Evolutionary conservation across 1,284 basidiomycete species (phyloP), one percentile per base, ranked within the genome.

Genomic region (Coniferiporia sulphurascens): DNA sequence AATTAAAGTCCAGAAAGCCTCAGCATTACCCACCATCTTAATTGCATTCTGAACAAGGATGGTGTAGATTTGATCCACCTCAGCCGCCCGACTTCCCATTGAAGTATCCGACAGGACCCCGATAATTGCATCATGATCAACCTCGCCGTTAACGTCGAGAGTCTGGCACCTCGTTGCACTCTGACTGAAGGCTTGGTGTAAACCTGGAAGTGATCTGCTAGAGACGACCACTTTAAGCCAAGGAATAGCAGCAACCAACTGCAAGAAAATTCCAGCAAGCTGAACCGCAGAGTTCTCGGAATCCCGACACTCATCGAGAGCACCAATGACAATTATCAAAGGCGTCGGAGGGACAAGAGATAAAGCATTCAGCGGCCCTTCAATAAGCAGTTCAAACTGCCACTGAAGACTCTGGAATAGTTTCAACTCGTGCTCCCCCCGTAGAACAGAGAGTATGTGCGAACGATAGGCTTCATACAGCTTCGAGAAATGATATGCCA

Each of bases 171-270:
- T 22, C 41, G 19, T 15, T 17, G 44, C 19, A 19, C 17, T 21
- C 21, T 41, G 19, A n/a, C 4, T 19, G 22, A 44, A 54, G 27
- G 12, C 7, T 27, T 36, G 38, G 3, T 34, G 19, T 13, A 54
- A 12, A 8, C 22, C 21, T 41, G 9, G n/a, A 21, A 10, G 21
- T 7, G 10, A n/a, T 27, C 10, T 35, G 44, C 53, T 55, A n/a
- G 22, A 27, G 43, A 55, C 44, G n/a, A 55, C 27, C 8, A 55
- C 43, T n/a, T 55, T 55, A 21, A 55, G 53, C 53, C 53, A 55
- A 46, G 53, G 53, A 3, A 35, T 43, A n/a, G 41, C 17, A 3
- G 4, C n/a, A 5, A 43, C 53, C 9, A 55, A 4, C 6, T 45
- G 8, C 10, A 13, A n/a, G 6, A 46, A 7, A 38, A 32, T 34